These are phyloP conservation scores for thale cress (Arabidopsis thaliana) DNA, from an alignment of 345 rosid species.

Conservation along the genomic window DNA sequence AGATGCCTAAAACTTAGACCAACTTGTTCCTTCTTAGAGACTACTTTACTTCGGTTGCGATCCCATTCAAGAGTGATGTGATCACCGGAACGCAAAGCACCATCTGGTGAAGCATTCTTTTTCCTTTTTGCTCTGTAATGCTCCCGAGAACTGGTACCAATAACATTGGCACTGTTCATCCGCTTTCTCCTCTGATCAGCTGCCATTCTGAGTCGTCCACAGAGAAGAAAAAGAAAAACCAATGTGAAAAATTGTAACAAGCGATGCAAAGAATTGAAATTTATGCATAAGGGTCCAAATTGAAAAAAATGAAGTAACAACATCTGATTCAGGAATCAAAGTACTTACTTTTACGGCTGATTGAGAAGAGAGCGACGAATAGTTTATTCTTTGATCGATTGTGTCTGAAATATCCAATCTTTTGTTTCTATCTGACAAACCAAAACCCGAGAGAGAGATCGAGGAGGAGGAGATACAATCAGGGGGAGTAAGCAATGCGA, in stretches of 20 bases:
- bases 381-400: constrained; percentile 12
- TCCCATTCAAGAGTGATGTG: constrained; percentile 93
- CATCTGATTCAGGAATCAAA: constrained; percentile 30
- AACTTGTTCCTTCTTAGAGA: constrained; percentile 88
- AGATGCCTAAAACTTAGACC: constrained; percentile 70
- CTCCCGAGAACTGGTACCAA: constrained; percentile 60
- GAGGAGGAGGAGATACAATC: constrained; percentile 21
- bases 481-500: constrained; percentile 23
- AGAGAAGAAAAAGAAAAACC: background rate
- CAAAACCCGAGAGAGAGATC: constrained; percentile 23
- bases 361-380: constrained; percentile 21
- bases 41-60: constrained; percentile 57
- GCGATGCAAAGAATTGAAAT: constrained; percentile 4
- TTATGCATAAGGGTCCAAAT: constrained; percentile 8
- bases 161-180: constrained; percentile 63
- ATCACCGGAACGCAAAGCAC: constrained; percentile 58
- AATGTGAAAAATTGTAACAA: constrained; percentile 10
- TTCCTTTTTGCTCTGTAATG: constrained; percentile 72
- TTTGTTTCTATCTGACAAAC: constrained; percentile 25
- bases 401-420: constrained; percentile 2
- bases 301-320: constrained; percentile 20
- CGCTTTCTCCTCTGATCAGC: constrained; percentile 87
- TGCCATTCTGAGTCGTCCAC: constrained; percentile 60
- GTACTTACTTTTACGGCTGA: constrained; percentile 31
- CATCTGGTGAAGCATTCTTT: constrained; percentile 52